Evolutionary conservation across 225 moss, liverwort and hornwort genomes (phyloP), one percentile per base, ranked within the genome.

Genomic region (Takakia lepidozioides): DNA sequence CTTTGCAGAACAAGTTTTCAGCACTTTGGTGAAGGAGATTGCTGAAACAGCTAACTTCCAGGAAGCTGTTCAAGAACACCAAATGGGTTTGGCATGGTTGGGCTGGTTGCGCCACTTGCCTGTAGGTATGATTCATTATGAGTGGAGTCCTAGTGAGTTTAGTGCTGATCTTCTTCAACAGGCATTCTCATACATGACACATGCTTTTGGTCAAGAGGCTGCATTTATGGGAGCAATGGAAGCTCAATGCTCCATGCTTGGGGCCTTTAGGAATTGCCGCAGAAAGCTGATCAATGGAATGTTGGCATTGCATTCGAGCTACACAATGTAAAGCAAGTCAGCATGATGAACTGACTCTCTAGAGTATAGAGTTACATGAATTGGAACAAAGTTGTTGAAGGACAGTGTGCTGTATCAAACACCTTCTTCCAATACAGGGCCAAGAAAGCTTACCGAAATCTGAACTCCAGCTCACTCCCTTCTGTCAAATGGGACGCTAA

Each of bases 251-350:
- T 38, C 36, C 2, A 38, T 92, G 6, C 65, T 85, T 39, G 19
- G 35, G 42, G 55, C 55, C 3, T 87, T 78, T 46, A 69, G 80
- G 55, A 59, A 19, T 17, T 61, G 70, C 19, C 63, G 92, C 36
- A 66, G 43, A 51, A 79, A 74, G 16, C 39, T 78, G 40, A 66
- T 64, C 51, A 68, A 54, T 59, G 92, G 76, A 29, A 67, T 87
- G 51, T 58, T 87, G 58, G 84, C 70, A 29, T 50, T 84, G 49
- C 80, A 84, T 59, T n/a, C n/a, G n/a, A n/a, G n/a, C n/a, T n/a
- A n/a, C n/a, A n/a, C n/a, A n/a, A n/a, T n/a, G n/a, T n/a, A n/a
- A n/a, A n/a, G n/a, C n/a, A n/a, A n/a, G n/a, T n/a, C n/a, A n/a
- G n/a, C n/a, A n/a, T n/a, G n/a, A n/a, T n/a, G n/a, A n/a, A n/a